Evolutionary conservation across 495 filamentous ascomycete genomes (phyloP).

Genomic region (Podospora tetraspora): DNA sequence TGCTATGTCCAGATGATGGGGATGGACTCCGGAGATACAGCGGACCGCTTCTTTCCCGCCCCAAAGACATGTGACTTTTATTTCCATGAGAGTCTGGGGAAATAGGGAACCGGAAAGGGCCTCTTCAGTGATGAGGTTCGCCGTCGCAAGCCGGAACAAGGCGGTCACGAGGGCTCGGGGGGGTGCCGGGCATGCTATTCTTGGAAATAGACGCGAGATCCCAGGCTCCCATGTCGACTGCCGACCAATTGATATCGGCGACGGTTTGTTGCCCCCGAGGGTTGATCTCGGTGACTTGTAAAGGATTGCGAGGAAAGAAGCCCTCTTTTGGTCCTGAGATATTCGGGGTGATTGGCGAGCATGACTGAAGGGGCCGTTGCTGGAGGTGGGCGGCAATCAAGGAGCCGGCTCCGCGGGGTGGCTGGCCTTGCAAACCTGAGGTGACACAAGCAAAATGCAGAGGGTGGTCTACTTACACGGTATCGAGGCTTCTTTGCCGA

Average conservation of each 20-base stretch:
- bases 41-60: background rate
- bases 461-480: background rate
- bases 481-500: background rate
- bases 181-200: constrained; percentile 9
- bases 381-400: background rate
- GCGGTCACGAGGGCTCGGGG: constrained; percentile 1
- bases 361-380: background rate
- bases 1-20: background rate
- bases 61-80: background rate
- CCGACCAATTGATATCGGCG: background rate
- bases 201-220: constrained; percentile 10
- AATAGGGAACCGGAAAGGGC: constrained; percentile 7
- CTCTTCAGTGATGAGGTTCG: background rate
- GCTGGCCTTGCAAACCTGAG: background rate
- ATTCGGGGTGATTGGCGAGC: background rate
- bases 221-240: background rate
- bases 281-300: constrained; percentile 4
- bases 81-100: background rate
- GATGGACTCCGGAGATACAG: background rate
- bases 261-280: constrained; percentile 12
- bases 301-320: background rate
- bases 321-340: background rate
- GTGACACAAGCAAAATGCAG: background rate
- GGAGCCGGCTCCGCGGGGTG: background rate
- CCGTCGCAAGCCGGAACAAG: background rate